phyloP scores from a whole-genome alignment of 2,329 filamentous ascomycete species.

The Lachnellula suecica region DNA sequence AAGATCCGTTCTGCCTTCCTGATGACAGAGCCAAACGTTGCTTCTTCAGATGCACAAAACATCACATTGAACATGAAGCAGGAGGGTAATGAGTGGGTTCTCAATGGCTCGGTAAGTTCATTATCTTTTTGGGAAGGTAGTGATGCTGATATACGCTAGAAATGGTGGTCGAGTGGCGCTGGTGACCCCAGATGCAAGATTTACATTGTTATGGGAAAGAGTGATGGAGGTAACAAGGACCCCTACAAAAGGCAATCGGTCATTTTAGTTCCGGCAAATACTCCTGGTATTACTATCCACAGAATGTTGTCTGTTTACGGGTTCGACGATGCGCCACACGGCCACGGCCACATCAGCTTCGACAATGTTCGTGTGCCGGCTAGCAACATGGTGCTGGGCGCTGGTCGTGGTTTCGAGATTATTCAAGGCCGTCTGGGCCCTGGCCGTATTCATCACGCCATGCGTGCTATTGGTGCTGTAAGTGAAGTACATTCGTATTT shows the following conservation, averaged over 20 bases:
- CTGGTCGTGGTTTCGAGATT: constrained; percentile 95
- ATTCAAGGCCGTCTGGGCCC: constrained; percentile 96
- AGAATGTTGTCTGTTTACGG: constrained; percentile 94
- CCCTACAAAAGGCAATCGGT: constrained; percentile 92
- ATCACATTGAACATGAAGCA: constrained; percentile 80
- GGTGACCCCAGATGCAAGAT: constrained; percentile 90
- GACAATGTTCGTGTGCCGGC: constrained; percentile 85
- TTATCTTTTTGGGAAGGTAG: neutral
- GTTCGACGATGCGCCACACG: constrained; percentile 97
- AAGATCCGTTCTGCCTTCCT: constrained; percentile 87
- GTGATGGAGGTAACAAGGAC: constrained; percentile 71
- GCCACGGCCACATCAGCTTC: constrained; percentile 91
- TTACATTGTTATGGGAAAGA: constrained; percentile 97
- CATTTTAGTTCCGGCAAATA: constrained; percentile 77
- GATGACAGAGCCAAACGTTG: constrained; percentile 90
- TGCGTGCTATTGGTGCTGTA: constrained; percentile 87
- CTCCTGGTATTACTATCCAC: constrained; percentile 86
- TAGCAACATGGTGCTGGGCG: constrained; percentile 83
- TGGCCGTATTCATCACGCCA: constrained; percentile 95
- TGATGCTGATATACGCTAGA: constrained; percentile 49
- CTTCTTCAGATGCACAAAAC: constrained; percentile 89
- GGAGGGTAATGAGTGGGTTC: constrained; percentile 84
- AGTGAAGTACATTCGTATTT: constrained; percentile 29
- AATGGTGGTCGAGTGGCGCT: constrained; percentile 99
- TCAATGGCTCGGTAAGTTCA: constrained; percentile 76